These are phyloP conservation scores for Musa beccarii DNA, from an alignment of 176 grass and related monocot genomes.

Conservation along the genomic window DNA sequence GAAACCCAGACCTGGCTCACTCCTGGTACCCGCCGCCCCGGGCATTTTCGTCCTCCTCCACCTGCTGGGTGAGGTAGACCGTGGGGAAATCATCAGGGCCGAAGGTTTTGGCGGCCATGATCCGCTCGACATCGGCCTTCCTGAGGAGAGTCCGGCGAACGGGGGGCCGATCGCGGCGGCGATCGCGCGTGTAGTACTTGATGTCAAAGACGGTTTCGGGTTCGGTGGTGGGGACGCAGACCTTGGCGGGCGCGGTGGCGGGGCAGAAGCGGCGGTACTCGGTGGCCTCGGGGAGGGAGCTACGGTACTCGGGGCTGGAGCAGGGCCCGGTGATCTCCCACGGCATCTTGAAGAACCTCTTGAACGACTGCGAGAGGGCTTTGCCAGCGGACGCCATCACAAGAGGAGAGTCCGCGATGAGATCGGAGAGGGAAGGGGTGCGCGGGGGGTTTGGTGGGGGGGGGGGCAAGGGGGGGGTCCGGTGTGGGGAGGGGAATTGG, in stretches of 20 bases:
- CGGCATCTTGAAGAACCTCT: constrained; percentile 81
- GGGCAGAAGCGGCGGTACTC: constrained; percentile 69
- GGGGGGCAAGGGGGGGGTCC: no score
- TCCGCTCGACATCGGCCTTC: constrained; percentile 66
- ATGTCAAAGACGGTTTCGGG: constrained; percentile 87
- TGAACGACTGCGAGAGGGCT: constrained; percentile 55
- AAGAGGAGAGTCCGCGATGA: background rate
- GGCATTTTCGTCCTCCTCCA: constrained; percentile 66
- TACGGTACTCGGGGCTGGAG: constrained; percentile 67
- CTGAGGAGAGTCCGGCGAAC: constrained; percentile 62
- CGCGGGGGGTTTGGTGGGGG: no score
- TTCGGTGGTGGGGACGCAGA: constrained; percentile 56
- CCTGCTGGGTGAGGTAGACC: constrained; percentile 41
- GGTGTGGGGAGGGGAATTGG: no score
- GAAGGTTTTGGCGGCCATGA: constrained; percentile 87
- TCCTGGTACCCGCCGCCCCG: constrained; percentile 72
- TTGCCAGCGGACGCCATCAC: constrained; percentile 33
- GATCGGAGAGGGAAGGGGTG: background rate
- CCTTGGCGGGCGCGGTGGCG: constrained; percentile 35
- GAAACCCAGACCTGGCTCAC: constrained; percentile 33
- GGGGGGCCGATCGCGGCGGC: constrained; percentile 61
- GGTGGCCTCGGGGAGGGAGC: constrained; percentile 37
- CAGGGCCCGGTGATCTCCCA: constrained; percentile 98
- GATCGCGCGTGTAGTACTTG: constrained; percentile 79
- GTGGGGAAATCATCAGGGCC: constrained; percentile 54